Percentiles rank a stretch among this genome's conserved stretches.
Conservation (phyloP, 2,329 filamentous ascomycete species). For the Alternaria atra region DNA sequence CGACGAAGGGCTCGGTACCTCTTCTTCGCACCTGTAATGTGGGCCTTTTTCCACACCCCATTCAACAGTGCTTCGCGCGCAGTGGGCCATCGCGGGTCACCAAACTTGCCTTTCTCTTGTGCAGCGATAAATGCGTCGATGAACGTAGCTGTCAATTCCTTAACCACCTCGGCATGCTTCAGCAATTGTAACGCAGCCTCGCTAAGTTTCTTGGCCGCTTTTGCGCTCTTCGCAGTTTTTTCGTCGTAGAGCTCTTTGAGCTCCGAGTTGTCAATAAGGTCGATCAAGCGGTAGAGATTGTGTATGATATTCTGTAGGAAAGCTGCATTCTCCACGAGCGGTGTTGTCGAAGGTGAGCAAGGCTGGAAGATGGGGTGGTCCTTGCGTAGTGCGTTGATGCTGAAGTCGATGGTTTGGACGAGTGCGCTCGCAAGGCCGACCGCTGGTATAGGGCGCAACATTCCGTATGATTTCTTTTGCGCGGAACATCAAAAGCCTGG, state of each 20-base stretch:
- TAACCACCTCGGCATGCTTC: conserved; percentile 36
- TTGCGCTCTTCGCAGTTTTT: conserved; percentile 22
- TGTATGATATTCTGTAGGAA: conserved; percentile 35
- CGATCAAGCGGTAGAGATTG: conserved; percentile 34
- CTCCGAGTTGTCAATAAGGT: conserved; percentile 30
- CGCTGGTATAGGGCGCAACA: conserved; percentile 2
- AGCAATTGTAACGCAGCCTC: conserved; percentile 38
- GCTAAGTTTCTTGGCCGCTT: conserved; percentile 33
- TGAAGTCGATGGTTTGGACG: conserved; percentile 36
- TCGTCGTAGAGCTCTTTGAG: conserved; percentile 29
- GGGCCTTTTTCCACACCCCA: conserved; percentile 44
- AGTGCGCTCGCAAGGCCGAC: conserved; percentile 18
- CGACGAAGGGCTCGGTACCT: conserved; percentile 30
- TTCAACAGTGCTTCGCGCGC: conserved; percentile 38
- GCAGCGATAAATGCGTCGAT: conserved; percentile 33
- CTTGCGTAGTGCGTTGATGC: conserved; percentile 33
- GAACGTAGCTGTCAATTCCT: conserved; percentile 26
- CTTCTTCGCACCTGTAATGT: conserved; percentile 39
- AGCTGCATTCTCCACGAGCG: conserved; percentile 28
- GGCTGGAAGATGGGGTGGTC: conserved; percentile 37
- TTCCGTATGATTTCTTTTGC: conserved; percentile 1
- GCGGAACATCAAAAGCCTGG: background rate
- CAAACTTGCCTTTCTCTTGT: conserved; percentile 31
- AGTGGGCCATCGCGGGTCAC: conserved; percentile 33
- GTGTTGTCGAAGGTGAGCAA: conserved; percentile 14